Conservation (phyloP, 2,329 filamentous ascomycete species). For the Magnaporthiopsis rhizophila region DNA sequence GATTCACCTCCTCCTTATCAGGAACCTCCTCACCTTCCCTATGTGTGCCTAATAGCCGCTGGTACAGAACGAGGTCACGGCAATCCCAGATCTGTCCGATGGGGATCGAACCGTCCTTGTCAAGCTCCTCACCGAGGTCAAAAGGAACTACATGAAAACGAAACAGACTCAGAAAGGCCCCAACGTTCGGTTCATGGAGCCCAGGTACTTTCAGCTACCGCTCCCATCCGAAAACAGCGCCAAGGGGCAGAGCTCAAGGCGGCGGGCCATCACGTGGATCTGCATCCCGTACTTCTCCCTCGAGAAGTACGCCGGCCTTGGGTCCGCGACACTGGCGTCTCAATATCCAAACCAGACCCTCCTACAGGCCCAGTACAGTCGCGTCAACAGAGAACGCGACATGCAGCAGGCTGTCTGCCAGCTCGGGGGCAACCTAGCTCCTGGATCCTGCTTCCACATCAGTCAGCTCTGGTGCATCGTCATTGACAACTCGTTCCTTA, state of each 20-base stretch:
- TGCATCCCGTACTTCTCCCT: constrained; percentile 40
- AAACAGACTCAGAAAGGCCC: constrained; percentile 28
- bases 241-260: constrained; percentile 13
- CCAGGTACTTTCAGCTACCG: constrained; percentile 27
- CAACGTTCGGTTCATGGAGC: constrained; percentile 34
- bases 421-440: constrained; percentile 20
- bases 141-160: constrained; percentile 27
- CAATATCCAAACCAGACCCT: constrained; percentile 35
- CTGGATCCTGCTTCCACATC: constrained; percentile 37
- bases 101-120: background rate
- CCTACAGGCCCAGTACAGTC: constrained; percentile 34
- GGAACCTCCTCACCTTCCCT: background rate
- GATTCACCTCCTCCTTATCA: background rate
- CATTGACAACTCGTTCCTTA: constrained; percentile 31
- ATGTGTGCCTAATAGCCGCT: background rate
- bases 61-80: background rate
- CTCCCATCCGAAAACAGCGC: constrained; percentile 18
- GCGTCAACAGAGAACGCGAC: constrained; percentile 30
- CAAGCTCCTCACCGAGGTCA: constrained; percentile 28
- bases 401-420: constrained; percentile 38
- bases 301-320: constrained; percentile 32
- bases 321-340: constrained; percentile 19
- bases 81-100: background rate
- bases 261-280: constrained; percentile 28
- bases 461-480: constrained; percentile 40